Percentiles rank a stretch among this genome's conserved stretches.
Conservation (phyloP, 176 grass and related monocot species). For the Carex cristatella region DNA sequence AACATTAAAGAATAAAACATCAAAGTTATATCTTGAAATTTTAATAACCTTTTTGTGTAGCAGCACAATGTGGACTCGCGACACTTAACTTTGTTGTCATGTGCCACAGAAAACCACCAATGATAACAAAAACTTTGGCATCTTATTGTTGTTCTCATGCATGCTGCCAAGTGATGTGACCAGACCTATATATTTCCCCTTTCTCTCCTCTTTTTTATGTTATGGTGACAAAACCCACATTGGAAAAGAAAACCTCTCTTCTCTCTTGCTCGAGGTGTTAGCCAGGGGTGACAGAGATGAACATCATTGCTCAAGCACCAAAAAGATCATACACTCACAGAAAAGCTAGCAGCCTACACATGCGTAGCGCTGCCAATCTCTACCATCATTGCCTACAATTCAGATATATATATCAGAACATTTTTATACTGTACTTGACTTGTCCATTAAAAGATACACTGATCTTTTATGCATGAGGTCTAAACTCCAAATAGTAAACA, state of each 20-base stretch:
- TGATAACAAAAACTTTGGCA: constrained; percentile 7
- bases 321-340: constrained; percentile 1
- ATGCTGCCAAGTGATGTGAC: neutral
- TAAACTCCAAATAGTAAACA: too few relatives aligned
- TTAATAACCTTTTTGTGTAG: neutral
- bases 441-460: neutral
- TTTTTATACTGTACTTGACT: neutral
- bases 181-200: neutral
- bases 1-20: too few relatives aligned
- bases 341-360: neutral
- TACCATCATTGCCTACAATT: constrained; percentile 15
- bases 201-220: neutral
- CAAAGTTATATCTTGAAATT: too few relatives aligned
- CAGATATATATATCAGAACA: neutral
- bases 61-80: neutral
- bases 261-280: neutral
- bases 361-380: constrained; percentile 7
- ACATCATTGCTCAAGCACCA: constrained; percentile 9
- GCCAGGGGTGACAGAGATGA: neutral
- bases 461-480: too few relatives aligned
- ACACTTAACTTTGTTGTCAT: neutral
- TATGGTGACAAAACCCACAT: constrained; percentile 5
- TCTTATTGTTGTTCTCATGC: constrained; percentile 6
- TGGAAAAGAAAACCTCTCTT: constrained; percentile 9
- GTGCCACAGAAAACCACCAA: neutral